Conservation (phyloP, 202 grass and related monocot genomes). For the Brachypodium distachyon region DNA sequence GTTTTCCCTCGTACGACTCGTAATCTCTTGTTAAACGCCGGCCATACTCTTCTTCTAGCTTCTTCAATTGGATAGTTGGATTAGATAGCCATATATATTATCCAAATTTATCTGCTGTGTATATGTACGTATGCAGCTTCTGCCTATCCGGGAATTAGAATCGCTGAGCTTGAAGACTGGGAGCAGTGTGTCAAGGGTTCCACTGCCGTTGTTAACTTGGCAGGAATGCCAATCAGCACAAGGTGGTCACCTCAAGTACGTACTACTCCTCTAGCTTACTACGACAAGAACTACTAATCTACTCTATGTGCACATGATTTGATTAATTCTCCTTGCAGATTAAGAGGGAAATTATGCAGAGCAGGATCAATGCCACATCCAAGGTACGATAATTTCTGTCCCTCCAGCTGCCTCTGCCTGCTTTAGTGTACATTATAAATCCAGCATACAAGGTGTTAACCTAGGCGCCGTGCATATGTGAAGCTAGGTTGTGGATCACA, state of each 20-base stretch:
- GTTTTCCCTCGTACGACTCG: slow-evolving; percentile 93
- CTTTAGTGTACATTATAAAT: not conserved
- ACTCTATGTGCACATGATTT: too few species aligned
- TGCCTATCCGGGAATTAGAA: slow-evolving; percentile 46
- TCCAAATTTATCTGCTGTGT: too few species aligned
- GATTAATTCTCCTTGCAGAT: slow-evolving; percentile 22
- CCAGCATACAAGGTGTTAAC: too few species aligned
- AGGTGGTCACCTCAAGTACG: slow-evolving; percentile 79
- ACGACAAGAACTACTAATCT: too few species aligned
- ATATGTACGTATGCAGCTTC: slow-evolving; percentile 34
- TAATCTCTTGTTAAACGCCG: too few species aligned
- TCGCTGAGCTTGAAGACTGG: slow-evolving; percentile 72
- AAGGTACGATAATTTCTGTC: too few species aligned
- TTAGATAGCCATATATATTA: too few species aligned
- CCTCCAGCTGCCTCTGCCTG: not conserved
- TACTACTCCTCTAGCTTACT: too few species aligned
- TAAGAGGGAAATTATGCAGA: slow-evolving; percentile 87
- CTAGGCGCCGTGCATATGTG: too few species aligned
- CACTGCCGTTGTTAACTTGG: slow-evolving; percentile 82
- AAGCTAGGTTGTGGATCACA: slow-evolving; percentile 61
- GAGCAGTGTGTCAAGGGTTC: slow-evolving; percentile 45
- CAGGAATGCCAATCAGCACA: slow-evolving; percentile 89
- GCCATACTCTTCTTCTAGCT: too few species aligned
- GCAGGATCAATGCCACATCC: slow-evolving; percentile 68
- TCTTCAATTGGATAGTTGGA: too few species aligned